These are phyloP conservation scores for Leucocoprinus gongylophorus DNA, from an alignment of 1,284 basidiomycete species.

Conservation along the genomic window DNA sequence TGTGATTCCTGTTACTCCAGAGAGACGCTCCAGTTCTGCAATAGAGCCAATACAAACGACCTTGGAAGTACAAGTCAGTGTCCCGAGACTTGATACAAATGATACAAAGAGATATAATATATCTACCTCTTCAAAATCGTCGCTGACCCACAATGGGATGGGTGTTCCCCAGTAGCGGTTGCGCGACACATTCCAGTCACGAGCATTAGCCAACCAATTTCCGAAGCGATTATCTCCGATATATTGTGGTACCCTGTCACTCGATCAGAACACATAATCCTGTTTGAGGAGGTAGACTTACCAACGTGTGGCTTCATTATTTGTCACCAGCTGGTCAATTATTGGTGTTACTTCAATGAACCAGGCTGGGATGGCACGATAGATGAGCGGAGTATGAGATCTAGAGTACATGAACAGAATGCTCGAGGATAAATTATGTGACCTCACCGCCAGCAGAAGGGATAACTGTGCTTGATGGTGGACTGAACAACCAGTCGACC, in stretches of 20 bases:
- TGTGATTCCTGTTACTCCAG: slow-evolving; percentile 81
- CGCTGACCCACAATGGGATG: slow-evolving; percentile 93
- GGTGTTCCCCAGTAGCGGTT: slow-evolving; percentile 99
- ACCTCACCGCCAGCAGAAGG: slow-evolving; percentile 92
- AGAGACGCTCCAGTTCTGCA: slow-evolving; percentile 81
- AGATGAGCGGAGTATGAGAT: slow-evolving; percentile 93
- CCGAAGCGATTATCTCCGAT: slow-evolving; percentile 94
- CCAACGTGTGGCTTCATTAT: slow-evolving; percentile 93
- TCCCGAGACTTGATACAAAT: background rate
- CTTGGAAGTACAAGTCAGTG: slow-evolving; percentile 32
- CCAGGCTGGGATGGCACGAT: slow-evolving; percentile 96
- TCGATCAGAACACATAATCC: background rate
- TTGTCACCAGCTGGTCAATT: slow-evolving; percentile 80
- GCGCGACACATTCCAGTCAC: slow-evolving; percentile 99
- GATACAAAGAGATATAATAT: background rate
- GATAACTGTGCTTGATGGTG: slow-evolving; percentile 87
- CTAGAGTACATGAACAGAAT: slow-evolving; percentile 31
- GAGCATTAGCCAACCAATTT: slow-evolving; percentile 95
- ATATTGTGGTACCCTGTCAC: slow-evolving; percentile 75
- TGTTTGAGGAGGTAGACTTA: slow-evolving; percentile 26
- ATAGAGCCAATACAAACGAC: slow-evolving; percentile 87
- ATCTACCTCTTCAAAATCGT: slow-evolving; percentile 84
- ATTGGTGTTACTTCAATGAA: slow-evolving; percentile 88
- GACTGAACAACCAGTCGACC: slow-evolving; percentile 87
- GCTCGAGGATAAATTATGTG: background rate